These are phyloP conservation scores for Cyberlindnera meyerae DNA, from an alignment of 805 yeast species.

Conservation along the genomic window DNA sequence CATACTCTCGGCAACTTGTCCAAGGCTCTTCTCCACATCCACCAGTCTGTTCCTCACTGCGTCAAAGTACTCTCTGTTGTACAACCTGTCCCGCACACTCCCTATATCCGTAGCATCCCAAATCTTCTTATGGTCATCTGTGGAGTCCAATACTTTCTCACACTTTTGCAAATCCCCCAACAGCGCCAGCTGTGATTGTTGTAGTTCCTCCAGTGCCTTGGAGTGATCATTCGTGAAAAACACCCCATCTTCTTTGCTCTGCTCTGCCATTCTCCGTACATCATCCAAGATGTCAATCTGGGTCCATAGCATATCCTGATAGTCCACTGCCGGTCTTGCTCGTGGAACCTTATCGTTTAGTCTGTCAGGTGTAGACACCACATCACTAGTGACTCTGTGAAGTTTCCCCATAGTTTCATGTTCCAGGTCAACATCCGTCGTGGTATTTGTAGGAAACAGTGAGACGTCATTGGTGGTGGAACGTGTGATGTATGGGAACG, in stretches of 20 bases:
- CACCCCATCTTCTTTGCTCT: slow-evolving; percentile 11
- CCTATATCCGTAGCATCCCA: slow-evolving; percentile 27
- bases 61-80: slow-evolving; percentile 48
- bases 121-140: slow-evolving; percentile 13
- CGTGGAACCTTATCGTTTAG: slow-evolving; percentile 46
- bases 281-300: slow-evolving; percentile 84
- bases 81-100: slow-evolving; percentile 31
- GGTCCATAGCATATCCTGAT: slow-evolving; percentile 79
- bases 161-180: slow-evolving; percentile 21
- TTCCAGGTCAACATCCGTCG: too few species aligned
- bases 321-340: slow-evolving; percentile 54
- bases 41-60: slow-evolving; percentile 46
- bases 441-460: slow-evolving; percentile 1
- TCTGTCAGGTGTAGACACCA: too few species aligned
- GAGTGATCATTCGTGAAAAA: slow-evolving; percentile 13
- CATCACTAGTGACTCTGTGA: too few species aligned
- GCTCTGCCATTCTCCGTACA: slow-evolving; percentile 42
- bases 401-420: too few species aligned
- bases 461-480: slow-evolving; percentile 5
- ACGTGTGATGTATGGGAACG: slow-evolving; percentile 2
- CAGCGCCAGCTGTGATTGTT: slow-evolving; percentile 17
- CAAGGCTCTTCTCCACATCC: slow-evolving; percentile 44
- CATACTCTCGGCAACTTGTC: slow-evolving; percentile 45
- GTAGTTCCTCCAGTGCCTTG: slow-evolving; percentile 10
- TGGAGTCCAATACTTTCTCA: slow-evolving; percentile 7